Evolutionary conservation across 106 monocot species (phyloP), one percentile per base, ranked within the genome.

Genomic region (Posidonia australis): DNA sequence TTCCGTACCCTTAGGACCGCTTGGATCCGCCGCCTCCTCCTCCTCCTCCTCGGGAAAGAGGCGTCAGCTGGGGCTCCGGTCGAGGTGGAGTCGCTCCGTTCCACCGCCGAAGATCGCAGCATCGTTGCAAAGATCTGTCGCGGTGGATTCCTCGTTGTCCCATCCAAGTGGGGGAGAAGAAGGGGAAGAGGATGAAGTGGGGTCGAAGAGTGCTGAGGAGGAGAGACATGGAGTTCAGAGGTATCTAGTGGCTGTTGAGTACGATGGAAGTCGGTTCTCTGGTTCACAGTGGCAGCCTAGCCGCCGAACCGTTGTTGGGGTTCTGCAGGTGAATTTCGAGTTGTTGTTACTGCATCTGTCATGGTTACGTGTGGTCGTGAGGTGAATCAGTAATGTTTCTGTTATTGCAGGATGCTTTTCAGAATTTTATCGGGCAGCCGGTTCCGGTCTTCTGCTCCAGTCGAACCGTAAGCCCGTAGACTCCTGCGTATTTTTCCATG

Each of bases 201-300:
- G 5, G 36, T 7, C 26, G 17, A 24, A 64, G 12, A 36, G 66
- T 23, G 27, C 7, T n/a, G n/a, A n/a, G 11, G 65, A 16, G 46
- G 65, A 0, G 63, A 85, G 81, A 58, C 77, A 72, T 65, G 69
- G 78, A 32, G 55, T 77, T 18, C 94, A 96, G 78, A 79, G 94
- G 63, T 96, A 96, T 58, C 60, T 96, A 14, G 53, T 96, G 44
- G 89, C 94, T 14, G 78, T 96, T 31, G 94, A 96, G 74, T 96
- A 96, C 70, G 70, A 90, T 10, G 94, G 94, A 10, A 84, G 90
- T 30, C 73, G 77, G 19, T 96, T 96, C 77, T 90, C 79, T 20
- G 94, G 94, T 3, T 87, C 83, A 42, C 86, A 83, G 75, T 77
- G 80, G 74, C 86, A 86, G 61, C 80, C 79, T 24, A 65, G 72